Evolutionary conservation across 208 protist species (phyloP), one percentile per base, ranked within the genome.

Genomic region (Cochliopodium minus): DNA sequence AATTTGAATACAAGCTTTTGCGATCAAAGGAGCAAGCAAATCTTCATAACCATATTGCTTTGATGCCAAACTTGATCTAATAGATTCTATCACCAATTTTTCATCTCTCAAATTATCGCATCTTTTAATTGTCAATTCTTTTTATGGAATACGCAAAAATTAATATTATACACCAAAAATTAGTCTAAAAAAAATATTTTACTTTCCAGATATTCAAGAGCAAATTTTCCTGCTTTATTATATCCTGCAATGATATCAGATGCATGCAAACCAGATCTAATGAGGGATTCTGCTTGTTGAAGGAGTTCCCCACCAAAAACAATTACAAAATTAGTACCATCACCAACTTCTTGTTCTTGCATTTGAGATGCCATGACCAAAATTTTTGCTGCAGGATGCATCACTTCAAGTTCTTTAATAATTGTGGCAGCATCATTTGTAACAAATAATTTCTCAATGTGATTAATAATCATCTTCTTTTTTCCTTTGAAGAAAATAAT

Each of bases 401-500:
- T 78, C 26, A 99, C 85, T 65, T 99, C 96, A 0, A 99, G 68
- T 76, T 99, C 95, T 39, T 85, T 82, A 22, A 99, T 72, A 50
- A 99, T 99, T 7, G 93, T 98, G n/a, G 94, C 91, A 13, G 94
- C 88, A 73, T 99, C 94, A 71, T 94, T 93, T 1, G 97, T 99
- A 32, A 99, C 88, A 71, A 99, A 96, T 6, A 99, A 71, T 78
- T 98, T 99, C 61, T 94, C 95, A 0, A 98, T 74, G 62, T 97
- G 88, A 74, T 99, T 99, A 59, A 99, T 89, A 26, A 99, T 83
- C 80, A 99, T 96, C 81, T 99, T 99, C 71, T 94, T 97, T 67
- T 97, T 88, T 10, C 90, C 78, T 78, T 36, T 42, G 10, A 4
- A 22, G 5, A 20, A 35, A 45, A 60, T 26, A 9, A 59, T 57